Conservation (phyloP, 768 basidiomycete genomes). For the Steccherinum ochraceum region DNA sequence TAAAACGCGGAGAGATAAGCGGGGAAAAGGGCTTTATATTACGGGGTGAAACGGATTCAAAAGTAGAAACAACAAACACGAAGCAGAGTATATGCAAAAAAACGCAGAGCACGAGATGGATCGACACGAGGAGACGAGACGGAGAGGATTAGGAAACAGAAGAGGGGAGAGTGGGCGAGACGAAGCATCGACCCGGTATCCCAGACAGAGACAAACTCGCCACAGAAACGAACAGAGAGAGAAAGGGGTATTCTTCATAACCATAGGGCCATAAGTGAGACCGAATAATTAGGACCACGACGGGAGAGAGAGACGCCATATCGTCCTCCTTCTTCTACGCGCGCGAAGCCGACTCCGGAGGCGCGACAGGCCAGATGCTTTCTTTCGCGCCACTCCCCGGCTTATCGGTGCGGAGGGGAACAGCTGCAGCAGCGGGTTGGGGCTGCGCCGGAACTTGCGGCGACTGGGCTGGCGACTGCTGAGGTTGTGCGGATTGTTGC, state of each 20-base stretch:
- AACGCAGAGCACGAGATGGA: not conserved
- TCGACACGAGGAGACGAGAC: not conserved
- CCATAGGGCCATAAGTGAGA: not conserved
- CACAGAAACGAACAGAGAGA: not conserved
- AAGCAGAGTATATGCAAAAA: not conserved
- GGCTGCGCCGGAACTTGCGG: constrained; percentile 6
- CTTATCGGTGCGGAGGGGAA: constrained; percentile 21
- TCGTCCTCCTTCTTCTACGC: not conserved
- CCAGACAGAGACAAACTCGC: no score
- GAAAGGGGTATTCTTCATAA: not conserved
- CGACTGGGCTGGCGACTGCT: constrained; percentile 7
- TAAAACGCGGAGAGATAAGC: no score
- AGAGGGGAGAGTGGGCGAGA: no score
- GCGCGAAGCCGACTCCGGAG: constrained; percentile 16
- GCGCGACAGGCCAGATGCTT: constrained; percentile 26
- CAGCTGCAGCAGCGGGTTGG: constrained; percentile 12
- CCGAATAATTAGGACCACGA: not conserved
- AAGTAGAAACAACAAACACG: not conserved
- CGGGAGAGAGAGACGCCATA: no score
- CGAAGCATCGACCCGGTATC: no score
- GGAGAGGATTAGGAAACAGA: no score
- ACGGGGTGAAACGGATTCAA: no score
- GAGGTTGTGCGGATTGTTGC: constrained; percentile 1
- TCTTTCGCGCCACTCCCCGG: constrained; percentile 21
- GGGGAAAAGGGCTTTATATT: no score